Evolutionary conservation across 345 rosid species (phyloP).

Genomic region (Citrus inodora): DNA sequence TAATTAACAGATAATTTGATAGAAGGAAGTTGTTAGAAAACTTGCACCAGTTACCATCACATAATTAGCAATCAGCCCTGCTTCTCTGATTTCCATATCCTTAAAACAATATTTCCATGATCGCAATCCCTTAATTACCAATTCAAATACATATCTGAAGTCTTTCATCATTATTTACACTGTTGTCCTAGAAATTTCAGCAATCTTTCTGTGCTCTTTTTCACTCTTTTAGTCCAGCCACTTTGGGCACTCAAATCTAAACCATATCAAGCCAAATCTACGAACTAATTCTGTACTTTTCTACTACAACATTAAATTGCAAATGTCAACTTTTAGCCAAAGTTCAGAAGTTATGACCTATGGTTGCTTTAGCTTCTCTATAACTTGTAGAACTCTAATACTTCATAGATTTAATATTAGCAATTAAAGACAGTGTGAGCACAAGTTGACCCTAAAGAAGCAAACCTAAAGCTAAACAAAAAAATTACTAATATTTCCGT

Average conservation of each 20-base stretch:
- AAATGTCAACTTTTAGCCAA: background rate
- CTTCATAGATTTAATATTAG: background rate
- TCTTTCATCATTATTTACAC: background rate
- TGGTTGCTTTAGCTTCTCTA: background rate
- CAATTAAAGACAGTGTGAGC: background rate
- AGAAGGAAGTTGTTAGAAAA: background rate
- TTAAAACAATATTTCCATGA: too few relatives aligned
- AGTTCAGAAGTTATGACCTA: background rate
- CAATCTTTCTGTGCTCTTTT: background rate
- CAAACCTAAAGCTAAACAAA: background rate
- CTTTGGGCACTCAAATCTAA: background rate
- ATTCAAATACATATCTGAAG: too few relatives aligned
- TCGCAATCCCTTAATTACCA: too few relatives aligned
- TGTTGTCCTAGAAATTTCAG: background rate
- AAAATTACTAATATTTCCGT: background rate
- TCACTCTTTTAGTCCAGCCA: background rate
- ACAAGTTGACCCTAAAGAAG: background rate
- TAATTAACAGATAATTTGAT: background rate
- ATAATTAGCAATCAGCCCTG: background rate
- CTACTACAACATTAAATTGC: background rate
- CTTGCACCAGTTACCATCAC: background rate
- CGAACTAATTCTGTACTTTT: background rate
- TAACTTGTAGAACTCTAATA: background rate
- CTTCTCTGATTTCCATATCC: background rate
- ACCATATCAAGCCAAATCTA: background rate